Evolutionary conservation across 768 basidiomycete genomes (phyloP).

Genomic region (Amyloporia xantha): DNA sequence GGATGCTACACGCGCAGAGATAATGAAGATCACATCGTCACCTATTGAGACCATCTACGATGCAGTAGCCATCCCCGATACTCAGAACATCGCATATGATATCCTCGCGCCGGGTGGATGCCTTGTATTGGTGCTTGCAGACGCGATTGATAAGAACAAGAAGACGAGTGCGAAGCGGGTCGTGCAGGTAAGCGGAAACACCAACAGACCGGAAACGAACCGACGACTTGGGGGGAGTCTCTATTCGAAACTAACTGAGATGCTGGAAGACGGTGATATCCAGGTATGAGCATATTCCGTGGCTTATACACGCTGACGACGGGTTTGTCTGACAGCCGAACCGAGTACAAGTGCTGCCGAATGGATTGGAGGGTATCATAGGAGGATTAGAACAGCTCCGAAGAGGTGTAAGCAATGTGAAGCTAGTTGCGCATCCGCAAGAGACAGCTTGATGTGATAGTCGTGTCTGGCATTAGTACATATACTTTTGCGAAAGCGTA

Average conservation of each 20-base stretch:
- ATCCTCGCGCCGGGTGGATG: conserved; percentile 16
- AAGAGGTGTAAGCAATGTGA: conserved; percentile 19
- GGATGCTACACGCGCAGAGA: conserved; percentile 1
- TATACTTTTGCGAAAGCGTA: too few species aligned
- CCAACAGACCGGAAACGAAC: conserved; percentile 3
- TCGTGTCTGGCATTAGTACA: too few species aligned
- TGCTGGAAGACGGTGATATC: conserved; percentile 13
- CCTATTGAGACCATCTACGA: conserved; percentile 18
- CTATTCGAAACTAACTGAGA: conserved; percentile 8
- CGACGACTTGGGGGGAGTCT: conserved; percentile 4
- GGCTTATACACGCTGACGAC: too few species aligned
- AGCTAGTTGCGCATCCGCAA: conserved; percentile 20
- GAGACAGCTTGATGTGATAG: conserved; percentile 22
- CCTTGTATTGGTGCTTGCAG: conserved; percentile 13
- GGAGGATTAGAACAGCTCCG: conserved; percentile 16
- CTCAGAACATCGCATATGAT: conserved; percentile 13
- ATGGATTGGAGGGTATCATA: conserved; percentile 18
- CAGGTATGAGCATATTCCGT: conserved; percentile 13
- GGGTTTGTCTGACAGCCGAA: conserved; percentile 23
- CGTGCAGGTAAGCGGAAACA: conserved; percentile 8
- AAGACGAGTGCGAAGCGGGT: conserved; percentile 11
- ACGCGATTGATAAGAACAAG: conserved; percentile 7
- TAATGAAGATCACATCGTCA: conserved; percentile 9
- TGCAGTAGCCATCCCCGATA: conserved; percentile 11
- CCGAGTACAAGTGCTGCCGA: conserved; percentile 19